Evolutionary conservation across 2,329 filamentous ascomycete species (phyloP).

Genomic region (Cladosporium sp.): DNA sequence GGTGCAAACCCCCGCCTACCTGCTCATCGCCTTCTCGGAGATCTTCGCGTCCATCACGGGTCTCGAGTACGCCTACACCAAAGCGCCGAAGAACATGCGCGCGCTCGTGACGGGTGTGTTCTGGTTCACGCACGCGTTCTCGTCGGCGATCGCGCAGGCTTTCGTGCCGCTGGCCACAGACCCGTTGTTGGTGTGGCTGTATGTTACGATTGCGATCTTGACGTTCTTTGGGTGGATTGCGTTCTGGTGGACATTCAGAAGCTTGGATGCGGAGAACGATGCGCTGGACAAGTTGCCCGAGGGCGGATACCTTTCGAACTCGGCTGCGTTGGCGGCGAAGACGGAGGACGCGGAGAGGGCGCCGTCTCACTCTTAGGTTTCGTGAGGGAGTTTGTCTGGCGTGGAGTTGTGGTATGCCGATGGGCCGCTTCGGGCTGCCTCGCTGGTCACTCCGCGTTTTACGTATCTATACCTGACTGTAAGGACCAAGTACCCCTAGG

Average conservation of each 20-base stretch:
- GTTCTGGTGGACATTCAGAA: constrained; percentile 19
- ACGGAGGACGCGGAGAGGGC: constrained; percentile 11
- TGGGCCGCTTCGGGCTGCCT: not conserved
- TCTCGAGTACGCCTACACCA: constrained; percentile 51
- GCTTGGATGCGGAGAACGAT: constrained; percentile 18
- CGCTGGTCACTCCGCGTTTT: not conserved
- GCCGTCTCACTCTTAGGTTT: not conserved
- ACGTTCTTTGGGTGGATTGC: constrained; percentile 18
- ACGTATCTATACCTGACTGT: not conserved
- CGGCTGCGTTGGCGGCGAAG: constrained; percentile 17
- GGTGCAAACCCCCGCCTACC: constrained; percentile 49
- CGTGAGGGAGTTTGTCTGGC: not conserved
- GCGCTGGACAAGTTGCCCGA: constrained; percentile 16
- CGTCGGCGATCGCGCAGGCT: constrained; percentile 62
- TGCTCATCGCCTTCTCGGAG: constrained; percentile 49
- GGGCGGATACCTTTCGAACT: constrained; percentile 16
- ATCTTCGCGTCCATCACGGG: constrained; percentile 52
- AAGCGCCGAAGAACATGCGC: constrained; percentile 51
- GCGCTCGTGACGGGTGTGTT: constrained; percentile 57
- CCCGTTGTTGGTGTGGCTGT: constrained; percentile 67
- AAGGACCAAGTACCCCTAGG: not conserved
- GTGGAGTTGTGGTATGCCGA: not conserved
- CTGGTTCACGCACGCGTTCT: constrained; percentile 61
- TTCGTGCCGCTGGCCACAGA: constrained; percentile 63
- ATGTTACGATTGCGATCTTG: constrained; percentile 26